Percentiles rank a stretch among this genome's conserved stretches.
Conservation (phyloP, 148 eudicot species). For the Vaccinium vitisidaea region DNA sequence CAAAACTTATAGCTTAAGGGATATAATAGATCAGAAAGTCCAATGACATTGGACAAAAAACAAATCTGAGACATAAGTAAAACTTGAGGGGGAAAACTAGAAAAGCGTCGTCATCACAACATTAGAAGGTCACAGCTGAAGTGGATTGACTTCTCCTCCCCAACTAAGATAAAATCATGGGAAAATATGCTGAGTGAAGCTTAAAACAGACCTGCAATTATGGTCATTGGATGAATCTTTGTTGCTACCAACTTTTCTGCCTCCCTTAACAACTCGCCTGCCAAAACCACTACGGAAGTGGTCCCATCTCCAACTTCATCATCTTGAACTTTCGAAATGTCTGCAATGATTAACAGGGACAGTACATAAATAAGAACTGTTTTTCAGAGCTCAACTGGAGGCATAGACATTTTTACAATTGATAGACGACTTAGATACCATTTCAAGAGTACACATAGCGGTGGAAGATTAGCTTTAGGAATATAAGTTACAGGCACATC, state of each 20-base stretch:
- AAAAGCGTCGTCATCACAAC: not conserved
- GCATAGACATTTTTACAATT: not conserved
- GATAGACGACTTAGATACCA: not conserved
- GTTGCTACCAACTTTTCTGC: conserved; percentile 91
- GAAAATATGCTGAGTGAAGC: not conserved
- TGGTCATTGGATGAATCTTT: conserved; percentile 98
- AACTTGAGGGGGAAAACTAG: not conserved
- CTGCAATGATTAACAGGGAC: conserved; percentile 46
- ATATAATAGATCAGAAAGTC: not conserved
- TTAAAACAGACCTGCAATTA: conserved; percentile 67
- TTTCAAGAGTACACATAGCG: not conserved
- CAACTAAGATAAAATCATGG: not conserved
- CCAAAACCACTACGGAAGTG: conserved; percentile 95
- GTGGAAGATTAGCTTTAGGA: not conserved
- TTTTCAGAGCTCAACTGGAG: not conserved
- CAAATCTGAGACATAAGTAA: not conserved
- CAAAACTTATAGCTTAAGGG: not conserved
- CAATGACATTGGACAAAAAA: not conserved
- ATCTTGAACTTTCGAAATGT: conserved; percentile 94
- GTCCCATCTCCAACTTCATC: conserved; percentile 99
- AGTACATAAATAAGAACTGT: not conserved
- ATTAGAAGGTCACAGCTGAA: not conserved
- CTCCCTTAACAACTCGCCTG: conserved; percentile 95
- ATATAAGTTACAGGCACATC: not conserved
- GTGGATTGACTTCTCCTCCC: not conserved